These are phyloP conservation scores for Ophiocordyceps camponoti-leonardi DNA, from an alignment of 2,329 filamentous ascomycete genomes.

Conservation along the genomic window DNA sequence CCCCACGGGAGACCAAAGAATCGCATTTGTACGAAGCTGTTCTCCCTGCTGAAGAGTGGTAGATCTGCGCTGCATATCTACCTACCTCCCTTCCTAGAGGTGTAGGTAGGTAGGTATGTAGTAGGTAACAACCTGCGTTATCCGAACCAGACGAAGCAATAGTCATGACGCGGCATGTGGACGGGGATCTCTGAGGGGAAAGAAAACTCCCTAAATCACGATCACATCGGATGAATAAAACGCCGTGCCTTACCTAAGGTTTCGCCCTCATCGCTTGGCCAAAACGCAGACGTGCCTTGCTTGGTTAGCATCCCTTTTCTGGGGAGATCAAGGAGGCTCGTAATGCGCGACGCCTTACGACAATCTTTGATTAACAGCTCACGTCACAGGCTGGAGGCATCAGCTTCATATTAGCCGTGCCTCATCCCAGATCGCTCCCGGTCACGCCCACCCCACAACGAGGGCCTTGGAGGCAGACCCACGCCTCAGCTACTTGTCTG, in stretches of 20 bases:
- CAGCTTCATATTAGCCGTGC: background rate
- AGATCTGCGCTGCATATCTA: no score
- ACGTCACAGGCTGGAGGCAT: background rate
- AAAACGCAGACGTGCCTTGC: background rate
- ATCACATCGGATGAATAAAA: background rate
- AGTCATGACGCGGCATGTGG: no score
- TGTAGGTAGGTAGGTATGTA: no score
- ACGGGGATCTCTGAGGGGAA: no score
- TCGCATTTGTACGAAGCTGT: no score
- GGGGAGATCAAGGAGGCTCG: background rate
- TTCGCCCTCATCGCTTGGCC: background rate
- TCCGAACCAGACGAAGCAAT: no score
- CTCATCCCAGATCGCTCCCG: background rate
- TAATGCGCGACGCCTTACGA: background rate
- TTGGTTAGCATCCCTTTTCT: background rate
- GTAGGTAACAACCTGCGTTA: no score
- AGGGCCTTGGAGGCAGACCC: background rate
- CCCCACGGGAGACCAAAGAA: no score
- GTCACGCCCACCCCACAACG: background rate
- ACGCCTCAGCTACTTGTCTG: background rate
- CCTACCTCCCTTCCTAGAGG: no score
- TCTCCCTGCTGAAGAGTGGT: no score
- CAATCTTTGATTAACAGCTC: background rate
- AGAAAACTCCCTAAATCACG: background rate
- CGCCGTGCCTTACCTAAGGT: background rate